phyloP scores from a whole-genome alignment of 768 basidiomycete species.

The Panaeolus papilionaceus region DNA sequence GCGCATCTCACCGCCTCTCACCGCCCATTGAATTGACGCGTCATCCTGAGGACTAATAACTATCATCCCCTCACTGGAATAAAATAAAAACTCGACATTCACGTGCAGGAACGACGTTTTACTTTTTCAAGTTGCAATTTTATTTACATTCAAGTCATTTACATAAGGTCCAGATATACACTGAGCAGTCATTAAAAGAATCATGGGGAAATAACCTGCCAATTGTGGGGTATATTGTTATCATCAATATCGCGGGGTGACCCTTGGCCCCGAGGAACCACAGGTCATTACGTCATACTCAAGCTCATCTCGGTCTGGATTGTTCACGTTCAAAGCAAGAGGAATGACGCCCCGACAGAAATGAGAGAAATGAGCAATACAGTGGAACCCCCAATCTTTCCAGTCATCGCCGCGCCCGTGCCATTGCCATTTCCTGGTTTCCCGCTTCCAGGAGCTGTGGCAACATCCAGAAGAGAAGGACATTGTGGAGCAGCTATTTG shows the following conservation, averaged over 20 bases:
- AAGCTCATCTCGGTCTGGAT: neutral
- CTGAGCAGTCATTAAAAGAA: neutral
- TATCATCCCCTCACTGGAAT: neutral
- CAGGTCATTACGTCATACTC: neutral
- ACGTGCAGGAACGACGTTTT: neutral
- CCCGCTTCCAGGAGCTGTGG: constrained; percentile 23
- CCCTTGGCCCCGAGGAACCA: neutral
- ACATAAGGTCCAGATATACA: neutral
- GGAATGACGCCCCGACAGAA: neutral
- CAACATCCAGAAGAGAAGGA: constrained; percentile 47
- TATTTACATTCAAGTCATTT: neutral
- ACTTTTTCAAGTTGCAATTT: neutral
- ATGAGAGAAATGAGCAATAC: neutral
- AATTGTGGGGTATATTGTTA: constrained; percentile 7
- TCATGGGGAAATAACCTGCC: constrained; percentile 3
- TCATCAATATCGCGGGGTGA: neutral
- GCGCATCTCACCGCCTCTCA: neutral
- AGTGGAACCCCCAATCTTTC: neutral
- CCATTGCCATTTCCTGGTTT: neutral
- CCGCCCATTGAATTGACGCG: neutral
- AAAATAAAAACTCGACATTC: neutral
- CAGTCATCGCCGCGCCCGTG: constrained; percentile 1
- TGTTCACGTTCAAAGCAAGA: neutral
- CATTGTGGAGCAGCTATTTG: constrained; percentile 68
- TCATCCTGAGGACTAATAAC: neutral